Evolutionary conservation across 2,329 filamentous ascomycete genomes (phyloP), one percentile per base, ranked within the genome.

Genomic region (Aspergillus sergii): DNA sequence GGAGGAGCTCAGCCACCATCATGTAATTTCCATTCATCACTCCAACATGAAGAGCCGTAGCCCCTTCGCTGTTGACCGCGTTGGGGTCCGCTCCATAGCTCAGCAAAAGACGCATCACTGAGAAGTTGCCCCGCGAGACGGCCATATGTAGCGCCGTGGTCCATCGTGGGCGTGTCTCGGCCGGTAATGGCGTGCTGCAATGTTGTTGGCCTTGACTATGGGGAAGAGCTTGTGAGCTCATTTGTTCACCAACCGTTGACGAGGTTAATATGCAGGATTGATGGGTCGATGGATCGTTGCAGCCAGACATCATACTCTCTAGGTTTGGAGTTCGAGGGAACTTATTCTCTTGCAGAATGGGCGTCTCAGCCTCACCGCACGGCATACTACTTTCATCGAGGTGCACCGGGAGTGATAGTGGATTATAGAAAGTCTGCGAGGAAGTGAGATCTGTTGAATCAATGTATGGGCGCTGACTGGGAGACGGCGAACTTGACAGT

Each of bases 51-150:
- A 56, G 53, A n/a, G 53, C 53, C 9, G 53, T 56, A 34, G 53
- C 53, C 10, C 53, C 53, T 39, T 56, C 53, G 34, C 53, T 56
- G n/a, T 56, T 56, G 53, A 56, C 30, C 8, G 53, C 53, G 10
- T 56, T 56, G 16, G 39, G 32, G 11, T 56, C 53, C 10, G 53
- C 53, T 4, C 53, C 53, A 39, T 56, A 28, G 32, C 34, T n/a
- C n/a, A 56, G 34, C 1, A 56, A 34, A 34, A 56, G 32, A 8
- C 32, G 53, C 53, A 56, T 39, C 34, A 56, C 34, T 4, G 53
- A 41, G 14, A 56, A 32, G 10, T 56, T 56, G 21, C 53, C 53
- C n/a, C n/a, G 32, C n/a, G 53, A 21, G 19, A 56, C 53, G 9
- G 53, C 53, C 53, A 56, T 39, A 26, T 56, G 53, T 19, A 56